phyloP scores from a whole-genome alignment of 805 yeast genomes.

The Zygosaccharomyces rouxii region DNA sequence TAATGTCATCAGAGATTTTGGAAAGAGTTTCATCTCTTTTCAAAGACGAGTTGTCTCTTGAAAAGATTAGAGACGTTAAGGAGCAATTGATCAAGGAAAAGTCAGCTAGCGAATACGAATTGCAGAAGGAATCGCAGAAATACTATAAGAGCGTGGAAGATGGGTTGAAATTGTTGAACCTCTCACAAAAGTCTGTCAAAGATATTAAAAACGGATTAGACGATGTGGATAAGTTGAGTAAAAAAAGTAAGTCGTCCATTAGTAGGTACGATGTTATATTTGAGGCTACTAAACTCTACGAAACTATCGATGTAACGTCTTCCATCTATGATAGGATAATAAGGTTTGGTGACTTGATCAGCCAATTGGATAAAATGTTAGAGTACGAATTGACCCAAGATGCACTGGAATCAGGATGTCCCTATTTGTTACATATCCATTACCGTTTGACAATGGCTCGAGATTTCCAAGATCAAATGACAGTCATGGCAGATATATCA shows the following conservation, averaged over 20 bases:
- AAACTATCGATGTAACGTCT: conserved; percentile 66
- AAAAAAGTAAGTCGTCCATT: conserved; percentile 56
- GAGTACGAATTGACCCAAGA: conserved; percentile 38
- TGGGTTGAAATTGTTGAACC: conserved; percentile 37
- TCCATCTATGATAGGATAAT: conserved; percentile 59
- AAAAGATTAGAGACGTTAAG: conserved; percentile 47
- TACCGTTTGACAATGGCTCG: conserved; percentile 63
- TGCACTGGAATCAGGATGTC: conserved; percentile 39
- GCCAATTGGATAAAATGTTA: conserved; percentile 49
- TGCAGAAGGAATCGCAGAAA: conserved; percentile 62
- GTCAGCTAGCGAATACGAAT: conserved; percentile 66
- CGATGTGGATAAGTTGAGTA: conserved; percentile 46
- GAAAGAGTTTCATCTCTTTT: conserved; percentile 33
- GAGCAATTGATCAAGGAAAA: conserved; percentile 65
- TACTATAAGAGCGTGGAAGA: conserved; percentile 55
- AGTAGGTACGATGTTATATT: conserved; percentile 65
- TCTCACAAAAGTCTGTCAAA: conserved; percentile 45
- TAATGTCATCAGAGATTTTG: conserved; percentile 25
- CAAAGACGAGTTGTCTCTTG: conserved; percentile 47
- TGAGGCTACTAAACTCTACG: conserved; percentile 61
- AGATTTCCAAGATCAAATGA: conserved; percentile 74
- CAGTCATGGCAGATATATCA: conserved; percentile 46
- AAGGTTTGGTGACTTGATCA: conserved; percentile 48
- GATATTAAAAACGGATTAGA: conserved; percentile 44
- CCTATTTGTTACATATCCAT: conserved; percentile 63